Percentiles rank a stretch among this genome's conserved stretches.
phyloP scores from a whole-genome alignment of 2,329 filamentous ascomycete genomes.

The Exophiala mesophila region DNA sequence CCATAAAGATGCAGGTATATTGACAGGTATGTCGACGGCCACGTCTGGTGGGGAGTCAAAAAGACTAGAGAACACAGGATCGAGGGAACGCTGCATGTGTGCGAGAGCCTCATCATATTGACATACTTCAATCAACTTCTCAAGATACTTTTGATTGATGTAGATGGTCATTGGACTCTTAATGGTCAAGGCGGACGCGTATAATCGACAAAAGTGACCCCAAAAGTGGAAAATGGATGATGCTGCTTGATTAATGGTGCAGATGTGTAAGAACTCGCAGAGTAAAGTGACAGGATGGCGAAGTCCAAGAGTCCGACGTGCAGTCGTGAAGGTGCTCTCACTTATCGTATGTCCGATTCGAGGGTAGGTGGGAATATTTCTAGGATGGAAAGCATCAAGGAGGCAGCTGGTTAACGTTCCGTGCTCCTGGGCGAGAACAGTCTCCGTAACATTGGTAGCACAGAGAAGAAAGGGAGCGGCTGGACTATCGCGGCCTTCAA shows the following conservation, averaged over 20 bases:
- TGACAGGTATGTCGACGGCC: background rate
- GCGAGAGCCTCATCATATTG: background rate
- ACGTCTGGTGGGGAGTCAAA: background rate
- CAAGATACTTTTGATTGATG: background rate
- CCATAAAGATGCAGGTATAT: background rate
- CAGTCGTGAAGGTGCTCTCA: background rate
- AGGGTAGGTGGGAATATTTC: background rate
- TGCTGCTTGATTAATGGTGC: background rate
- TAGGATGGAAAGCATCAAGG: background rate
- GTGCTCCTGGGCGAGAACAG: background rate
- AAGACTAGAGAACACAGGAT: background rate
- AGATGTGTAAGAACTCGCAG: background rate
- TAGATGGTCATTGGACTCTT: background rate
- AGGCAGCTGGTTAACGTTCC: background rate
- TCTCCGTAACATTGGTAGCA: background rate
- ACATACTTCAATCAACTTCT: background rate
- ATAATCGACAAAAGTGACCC: background rate
- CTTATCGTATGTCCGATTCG: background rate
- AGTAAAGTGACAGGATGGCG: background rate
- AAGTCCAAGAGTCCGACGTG: background rate
- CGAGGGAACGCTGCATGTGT: background rate
- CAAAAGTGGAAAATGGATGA: background rate
- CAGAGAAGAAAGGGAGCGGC: background rate
- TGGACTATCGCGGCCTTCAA: background rate
- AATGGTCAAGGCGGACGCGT: background rate